A percentile compares a stretch with the other conserved stretches of the same genome.
These are phyloP conservation scores for Alternaria metachromatica DNA, from an alignment of 2,329 filamentous ascomycete genomes.

Conservation along the genomic window DNA sequence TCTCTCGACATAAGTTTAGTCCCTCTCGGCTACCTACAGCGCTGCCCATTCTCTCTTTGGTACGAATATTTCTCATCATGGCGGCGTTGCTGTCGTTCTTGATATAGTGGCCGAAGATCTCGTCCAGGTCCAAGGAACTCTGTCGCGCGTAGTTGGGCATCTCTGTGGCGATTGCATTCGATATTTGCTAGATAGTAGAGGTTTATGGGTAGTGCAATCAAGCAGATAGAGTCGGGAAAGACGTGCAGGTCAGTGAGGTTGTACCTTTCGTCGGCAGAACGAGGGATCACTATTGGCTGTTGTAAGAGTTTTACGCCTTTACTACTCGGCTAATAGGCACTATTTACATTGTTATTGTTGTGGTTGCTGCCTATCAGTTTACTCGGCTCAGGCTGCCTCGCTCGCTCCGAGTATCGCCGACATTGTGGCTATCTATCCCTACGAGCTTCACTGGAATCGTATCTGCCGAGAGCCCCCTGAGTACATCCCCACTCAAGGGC, in stretches of 20 bases:
- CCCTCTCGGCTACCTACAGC: background rate
- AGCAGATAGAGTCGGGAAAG: background rate
- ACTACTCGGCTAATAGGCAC: background rate
- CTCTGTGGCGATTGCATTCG: background rate
- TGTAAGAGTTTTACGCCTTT: background rate
- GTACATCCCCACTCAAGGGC: background rate
- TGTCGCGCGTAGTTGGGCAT: slow-evolving; percentile 8
- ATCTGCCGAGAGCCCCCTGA: background rate
- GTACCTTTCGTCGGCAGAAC: background rate
- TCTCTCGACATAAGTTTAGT: background rate
- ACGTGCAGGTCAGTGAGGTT: background rate
- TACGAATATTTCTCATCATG: slow-evolving; percentile 5
- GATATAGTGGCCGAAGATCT: slow-evolving; percentile 1
- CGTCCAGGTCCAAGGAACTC: slow-evolving; percentile 6
- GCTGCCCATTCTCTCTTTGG: slow-evolving; percentile 1
- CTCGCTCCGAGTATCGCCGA: background rate
- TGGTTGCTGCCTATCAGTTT: background rate
- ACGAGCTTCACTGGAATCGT: background rate
- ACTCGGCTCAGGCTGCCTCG: background rate
- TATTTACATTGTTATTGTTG: background rate
- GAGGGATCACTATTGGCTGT: background rate
- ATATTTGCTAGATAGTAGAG: background rate
- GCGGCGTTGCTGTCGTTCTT: background rate
- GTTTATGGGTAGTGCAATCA: background rate
- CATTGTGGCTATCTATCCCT: background rate